Conservation (phyloP, 1,284 basidiomycete species). For the Puccinia novopanici region DNA sequence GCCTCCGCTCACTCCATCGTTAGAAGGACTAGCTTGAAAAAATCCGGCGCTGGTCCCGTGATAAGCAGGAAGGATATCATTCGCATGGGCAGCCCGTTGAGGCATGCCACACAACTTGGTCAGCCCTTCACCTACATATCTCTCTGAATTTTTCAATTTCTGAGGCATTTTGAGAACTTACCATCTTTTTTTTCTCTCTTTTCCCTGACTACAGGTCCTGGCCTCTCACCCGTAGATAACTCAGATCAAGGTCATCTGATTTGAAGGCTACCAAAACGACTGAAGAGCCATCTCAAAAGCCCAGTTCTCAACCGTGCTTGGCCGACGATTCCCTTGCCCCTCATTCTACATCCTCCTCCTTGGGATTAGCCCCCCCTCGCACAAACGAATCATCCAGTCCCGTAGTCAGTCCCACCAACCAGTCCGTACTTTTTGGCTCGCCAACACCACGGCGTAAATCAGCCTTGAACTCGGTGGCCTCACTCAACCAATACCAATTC, state of each 20-base stretch:
- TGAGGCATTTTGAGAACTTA: too few species aligned
- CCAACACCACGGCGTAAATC: slow-evolving; percentile 42
- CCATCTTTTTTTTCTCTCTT: too few species aligned
- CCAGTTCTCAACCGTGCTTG: neutral
- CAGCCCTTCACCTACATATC: too few species aligned
- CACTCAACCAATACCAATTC: slow-evolving; percentile 37
- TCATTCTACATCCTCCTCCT: slow-evolving; percentile 8
- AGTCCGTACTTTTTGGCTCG: slow-evolving; percentile 31
- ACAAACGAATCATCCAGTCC: slow-evolving; percentile 18
- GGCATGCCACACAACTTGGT: too few species aligned
- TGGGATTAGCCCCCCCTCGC: slow-evolving; percentile 17
- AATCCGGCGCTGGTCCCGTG: too few species aligned
- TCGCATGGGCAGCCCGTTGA: too few species aligned
- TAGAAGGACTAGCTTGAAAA: too few species aligned
- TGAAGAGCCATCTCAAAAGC: neutral
- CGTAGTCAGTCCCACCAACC: slow-evolving; percentile 29
- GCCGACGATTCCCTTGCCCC: slow-evolving; percentile 5
- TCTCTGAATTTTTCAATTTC: too few species aligned
- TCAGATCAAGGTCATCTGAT: slow-evolving; percentile 11
- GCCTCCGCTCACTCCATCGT: too few species aligned
- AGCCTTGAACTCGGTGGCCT: slow-evolving; percentile 33
- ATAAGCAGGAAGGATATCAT: too few species aligned
- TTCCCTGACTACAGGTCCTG: too few species aligned
- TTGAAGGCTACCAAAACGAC: neutral
- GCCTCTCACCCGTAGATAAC: too few species aligned